Percentiles rank a stretch among this genome's conserved stretches.
These are phyloP conservation scores for Cucurbitaria berberidis DNA, from an alignment of 2,329 filamentous ascomycete genomes.

Conservation along the genomic window DNA sequence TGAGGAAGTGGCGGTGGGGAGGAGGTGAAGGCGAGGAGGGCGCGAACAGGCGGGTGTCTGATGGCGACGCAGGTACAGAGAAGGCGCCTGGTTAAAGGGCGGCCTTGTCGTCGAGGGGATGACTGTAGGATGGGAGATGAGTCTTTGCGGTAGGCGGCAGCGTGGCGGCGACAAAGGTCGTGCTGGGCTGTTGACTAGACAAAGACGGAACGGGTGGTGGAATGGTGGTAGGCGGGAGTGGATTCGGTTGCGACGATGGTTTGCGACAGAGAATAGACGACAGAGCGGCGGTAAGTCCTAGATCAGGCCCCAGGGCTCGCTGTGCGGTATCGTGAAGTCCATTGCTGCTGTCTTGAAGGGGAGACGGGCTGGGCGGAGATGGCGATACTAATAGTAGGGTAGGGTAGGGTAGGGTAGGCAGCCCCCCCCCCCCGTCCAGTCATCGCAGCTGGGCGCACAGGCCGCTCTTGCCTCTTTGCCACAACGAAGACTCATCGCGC, in stretches of 20 bases:
- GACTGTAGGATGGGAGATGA: conserved; percentile 24
- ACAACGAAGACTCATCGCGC: conserved; percentile 33
- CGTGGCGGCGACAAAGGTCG: conserved; percentile 34
- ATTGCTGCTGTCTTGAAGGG: conserved; percentile 41
- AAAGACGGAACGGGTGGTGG: conserved; percentile 26
- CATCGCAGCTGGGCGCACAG: conserved; percentile 29
- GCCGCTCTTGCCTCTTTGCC: conserved; percentile 28
- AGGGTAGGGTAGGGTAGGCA: no score
- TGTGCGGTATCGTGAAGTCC: conserved; percentile 41
- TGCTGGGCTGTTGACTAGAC: conserved; percentile 35
- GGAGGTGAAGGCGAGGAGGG: conserved; percentile 25
- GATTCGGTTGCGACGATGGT: no score
- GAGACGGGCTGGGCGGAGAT: conserved; percentile 33
- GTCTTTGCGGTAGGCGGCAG: conserved; percentile 37
- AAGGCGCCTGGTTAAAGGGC: conserved; percentile 16
- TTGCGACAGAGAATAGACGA: conserved; percentile 27
- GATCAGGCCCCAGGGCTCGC: conserved; percentile 41
- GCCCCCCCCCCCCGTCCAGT: conserved; percentile 30
- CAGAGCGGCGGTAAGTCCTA: conserved; percentile 30
- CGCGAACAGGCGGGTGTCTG: conserved; percentile 9
- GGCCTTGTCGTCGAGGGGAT: conserved; percentile 22
- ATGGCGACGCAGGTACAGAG: conserved; percentile 17
- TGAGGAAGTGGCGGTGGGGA: conserved; percentile 38
- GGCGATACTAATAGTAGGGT: conserved; percentile 40
- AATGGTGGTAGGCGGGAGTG: conserved; percentile 20